These are phyloP conservation scores for Elaeagnus macrophylla DNA, from an alignment of 306 rosid species.

Conservation along the genomic window DNA sequence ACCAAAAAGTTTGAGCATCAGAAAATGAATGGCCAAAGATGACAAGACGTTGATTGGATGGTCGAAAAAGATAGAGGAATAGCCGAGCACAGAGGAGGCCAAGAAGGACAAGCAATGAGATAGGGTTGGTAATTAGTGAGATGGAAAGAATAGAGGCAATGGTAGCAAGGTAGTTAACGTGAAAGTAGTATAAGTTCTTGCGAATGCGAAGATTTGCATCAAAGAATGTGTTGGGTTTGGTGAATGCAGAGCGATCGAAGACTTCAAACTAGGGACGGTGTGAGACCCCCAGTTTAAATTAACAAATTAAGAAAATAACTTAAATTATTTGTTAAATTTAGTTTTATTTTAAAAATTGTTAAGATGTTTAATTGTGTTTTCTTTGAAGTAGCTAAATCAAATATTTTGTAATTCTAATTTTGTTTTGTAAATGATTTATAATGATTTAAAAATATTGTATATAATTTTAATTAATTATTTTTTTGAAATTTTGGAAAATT, in stretches of 20 bases:
- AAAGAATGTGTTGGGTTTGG: conserved; percentile 65
- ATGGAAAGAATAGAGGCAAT: conserved; percentile 40
- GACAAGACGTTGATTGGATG: conserved; percentile 82
- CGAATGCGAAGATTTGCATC: conserved; percentile 75
- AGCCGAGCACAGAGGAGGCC: conserved; percentile 72
- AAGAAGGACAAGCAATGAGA: conserved; percentile 49
- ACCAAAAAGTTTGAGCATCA: conserved; percentile 59
- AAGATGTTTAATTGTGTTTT: too few relatives aligned
- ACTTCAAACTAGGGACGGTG: conserved; percentile 92
- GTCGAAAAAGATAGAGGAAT: conserved; percentile 89
- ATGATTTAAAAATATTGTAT: too few relatives aligned
- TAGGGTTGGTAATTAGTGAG: conserved; percentile 63
- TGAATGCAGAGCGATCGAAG: conserved; percentile 53
- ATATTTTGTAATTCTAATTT: too few relatives aligned
- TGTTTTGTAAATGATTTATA: too few relatives aligned
- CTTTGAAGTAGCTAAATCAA: too few relatives aligned
- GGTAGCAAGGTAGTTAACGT: conserved; percentile 60
- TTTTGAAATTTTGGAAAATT: too few relatives aligned
- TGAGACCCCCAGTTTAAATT: too few relatives aligned
- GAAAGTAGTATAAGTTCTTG: conserved; percentile 81
- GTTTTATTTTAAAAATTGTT: too few relatives aligned
- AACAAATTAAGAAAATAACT: too few relatives aligned
- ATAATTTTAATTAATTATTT: too few relatives aligned
- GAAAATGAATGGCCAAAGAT: conserved; percentile 58
- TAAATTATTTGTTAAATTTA: too few relatives aligned